Evolutionary conservation across 352 stramenopile genomes (phyloP), one percentile per base, ranked within the genome.

Genomic region (Pythium insidiosum): DNA sequence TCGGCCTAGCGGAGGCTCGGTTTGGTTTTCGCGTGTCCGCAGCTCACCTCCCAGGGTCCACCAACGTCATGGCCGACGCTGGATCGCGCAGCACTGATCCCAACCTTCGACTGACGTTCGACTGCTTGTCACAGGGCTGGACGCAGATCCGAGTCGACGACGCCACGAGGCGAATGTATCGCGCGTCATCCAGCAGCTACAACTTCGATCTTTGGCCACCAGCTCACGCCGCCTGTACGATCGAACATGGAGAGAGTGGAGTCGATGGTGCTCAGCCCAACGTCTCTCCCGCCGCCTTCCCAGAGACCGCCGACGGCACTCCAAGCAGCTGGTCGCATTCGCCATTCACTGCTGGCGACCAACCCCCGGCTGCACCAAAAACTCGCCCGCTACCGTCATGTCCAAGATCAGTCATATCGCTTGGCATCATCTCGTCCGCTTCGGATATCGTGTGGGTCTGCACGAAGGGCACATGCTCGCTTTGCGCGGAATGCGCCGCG

Each of bases 11-110:
- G 0, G 59, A 66, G 33, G 50, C 37, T 0, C 26, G 49, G 0
- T 53, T 63, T 31, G 55, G 54, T 0, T 46, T 67, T 2, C 19
- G 53, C 1, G 24, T 67, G 0, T 42, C 38, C 1, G 37, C 29
- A 0, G 26, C 26, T 1, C 63, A 73, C 12, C 21, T 69, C 0
- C 31, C 50, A 0, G 47, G 56, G 0, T 30, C 40, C 4, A 31
- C 34, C 0, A 65, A 73, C 26, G 15, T 6, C n/a, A 61, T 69
- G 63, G 56, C 59, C 0, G 59, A 67, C 30, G 45, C 47, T 1
- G 50, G 47, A 1, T 68, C 63, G 1, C 6, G 55, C 18, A 51
- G 53, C n/a, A n/a, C 0, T 61, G 54, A 54, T 19, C 28, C 1
- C 11, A 18, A 12, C 50, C 50, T 2, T 43, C 29, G 23, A 21